Conservation (phyloP, 2,329 filamentous ascomycete species). For the Fusarium sp. region DNA sequence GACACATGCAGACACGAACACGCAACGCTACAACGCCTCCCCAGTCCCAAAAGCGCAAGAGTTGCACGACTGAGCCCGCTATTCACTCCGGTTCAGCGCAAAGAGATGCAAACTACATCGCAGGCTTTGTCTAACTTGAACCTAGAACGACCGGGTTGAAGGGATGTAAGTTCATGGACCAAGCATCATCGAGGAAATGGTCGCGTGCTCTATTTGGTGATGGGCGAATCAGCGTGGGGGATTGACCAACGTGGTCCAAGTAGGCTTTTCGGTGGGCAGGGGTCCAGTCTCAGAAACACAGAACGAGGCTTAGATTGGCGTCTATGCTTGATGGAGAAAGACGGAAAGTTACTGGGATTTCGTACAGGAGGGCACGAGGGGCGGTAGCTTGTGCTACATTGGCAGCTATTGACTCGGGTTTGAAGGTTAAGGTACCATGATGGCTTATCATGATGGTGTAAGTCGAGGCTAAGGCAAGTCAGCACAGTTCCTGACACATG, state of each 20-base stretch:
- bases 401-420: conserved; percentile 11
- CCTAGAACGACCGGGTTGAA: conserved; percentile 36
- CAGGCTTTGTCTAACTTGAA: conserved; percentile 25
- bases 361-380: conserved; percentile 26
- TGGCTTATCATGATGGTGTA: conserved; percentile 17
- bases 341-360: conserved; percentile 11
- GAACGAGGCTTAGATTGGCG: conserved; percentile 40
- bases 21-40: conserved; percentile 24
- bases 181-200: conserved; percentile 58
- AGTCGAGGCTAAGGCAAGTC: conserved; percentile 14
- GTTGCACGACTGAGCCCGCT: conserved; percentile 42
- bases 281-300: conserved; percentile 36
- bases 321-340: conserved; percentile 26
- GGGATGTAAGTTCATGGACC: conserved; percentile 49
- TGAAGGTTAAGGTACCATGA: conserved; percentile 18
- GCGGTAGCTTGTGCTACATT: conserved; percentile 16
- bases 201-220: conserved; percentile 53
- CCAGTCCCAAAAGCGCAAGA: conserved; percentile 34
- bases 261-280: conserved; percentile 42
- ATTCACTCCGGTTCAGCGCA: conserved; percentile 41
- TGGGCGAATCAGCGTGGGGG: conserved; percentile 50
- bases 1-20: conserved; percentile 31
- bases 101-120: conserved; percentile 24
- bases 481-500: conserved; percentile 7
- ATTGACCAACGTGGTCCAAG: conserved; percentile 51